Percentiles rank a stretch among this genome's conserved stretches.
phyloP scores from a whole-genome alignment of 2,329 filamentous ascomycete species.

The Monilinia polystroma region DNA sequence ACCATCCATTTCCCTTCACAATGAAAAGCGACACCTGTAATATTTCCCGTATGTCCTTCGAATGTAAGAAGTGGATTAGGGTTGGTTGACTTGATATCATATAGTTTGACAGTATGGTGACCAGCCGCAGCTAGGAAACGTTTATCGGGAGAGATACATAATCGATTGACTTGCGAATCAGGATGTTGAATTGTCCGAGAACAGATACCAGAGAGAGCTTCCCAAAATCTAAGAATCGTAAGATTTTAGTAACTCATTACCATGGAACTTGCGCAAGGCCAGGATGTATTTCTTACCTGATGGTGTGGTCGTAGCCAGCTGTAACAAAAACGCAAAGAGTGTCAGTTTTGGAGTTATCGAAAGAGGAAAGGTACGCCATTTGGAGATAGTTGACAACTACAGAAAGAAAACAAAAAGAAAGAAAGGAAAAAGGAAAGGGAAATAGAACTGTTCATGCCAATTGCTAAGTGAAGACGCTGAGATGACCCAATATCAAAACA shows the following conservation, averaged over 20 bases:
- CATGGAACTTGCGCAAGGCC: not conserved
- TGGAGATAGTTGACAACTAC: not conserved
- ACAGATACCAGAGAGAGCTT: conserved; percentile 95
- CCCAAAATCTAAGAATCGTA: conserved; percentile 74
- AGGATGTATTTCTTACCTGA: conserved; percentile 52
- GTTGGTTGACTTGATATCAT: conserved; percentile 98
- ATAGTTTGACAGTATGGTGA: conserved; percentile 88
- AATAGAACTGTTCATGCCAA: not conserved
- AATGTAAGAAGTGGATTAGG: conserved; percentile 90
- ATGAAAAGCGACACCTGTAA: conserved; percentile 96
- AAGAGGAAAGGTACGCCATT: conserved; percentile 1
- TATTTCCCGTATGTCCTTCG: conserved; percentile 92
- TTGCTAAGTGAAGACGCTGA: too few relatives aligned
- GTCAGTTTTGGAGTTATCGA: conserved; percentile 29
- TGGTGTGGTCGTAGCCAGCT: conserved; percentile 75
- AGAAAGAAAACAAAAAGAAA: not conserved
- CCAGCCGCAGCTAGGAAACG: conserved; percentile 78
- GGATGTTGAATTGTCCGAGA: conserved; percentile 97
- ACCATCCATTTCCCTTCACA: conserved; percentile 99
- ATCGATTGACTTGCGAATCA: conserved; percentile 95
- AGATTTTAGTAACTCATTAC: conserved; percentile 23
- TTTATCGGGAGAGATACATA: conserved; percentile 98
- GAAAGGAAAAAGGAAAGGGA: too few relatives aligned
- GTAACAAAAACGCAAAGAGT: conserved; percentile 33
- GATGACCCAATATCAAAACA: not conserved